phyloP scores from a whole-genome alignment of 352 stramenopile genomes.

The Globisporangium nagaii region DNA sequence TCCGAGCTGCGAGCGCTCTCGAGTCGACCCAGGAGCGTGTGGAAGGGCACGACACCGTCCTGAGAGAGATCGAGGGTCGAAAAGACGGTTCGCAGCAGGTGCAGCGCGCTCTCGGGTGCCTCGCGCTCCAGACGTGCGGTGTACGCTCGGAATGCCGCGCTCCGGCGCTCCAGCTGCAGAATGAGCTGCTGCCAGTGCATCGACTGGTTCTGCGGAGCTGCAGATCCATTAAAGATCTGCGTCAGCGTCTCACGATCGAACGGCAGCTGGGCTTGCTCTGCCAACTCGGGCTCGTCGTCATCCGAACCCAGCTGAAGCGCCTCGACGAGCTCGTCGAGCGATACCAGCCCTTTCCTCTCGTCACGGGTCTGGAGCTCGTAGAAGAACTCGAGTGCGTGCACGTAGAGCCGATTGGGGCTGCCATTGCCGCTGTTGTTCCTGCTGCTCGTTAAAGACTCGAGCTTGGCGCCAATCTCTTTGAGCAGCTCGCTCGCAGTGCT shows the following conservation, averaged over 20 bases:
- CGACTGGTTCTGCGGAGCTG: constrained; percentile 14
- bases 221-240: constrained; percentile 13
- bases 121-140: constrained; percentile 20
- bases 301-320: neutral
- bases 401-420: neutral
- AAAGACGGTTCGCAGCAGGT: constrained; percentile 28
- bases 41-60: constrained; percentile 38
- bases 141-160: constrained; percentile 29
- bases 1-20: constrained; percentile 11
- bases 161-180: constrained; percentile 31
- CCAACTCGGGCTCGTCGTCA: neutral
- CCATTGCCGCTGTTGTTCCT: neutral
- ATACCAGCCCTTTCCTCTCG: constrained; percentile 2
- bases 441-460: neutral
- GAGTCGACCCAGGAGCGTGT: constrained; percentile 28
- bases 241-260: constrained; percentile 3
- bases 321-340: constrained; percentile 1
- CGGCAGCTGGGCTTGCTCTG: neutral
- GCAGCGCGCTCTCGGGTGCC: constrained; percentile 15
- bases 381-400: constrained; percentile 14
- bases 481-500: constrained; percentile 31
- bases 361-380: constrained; percentile 15
- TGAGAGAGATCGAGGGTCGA: constrained; percentile 29
- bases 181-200: constrained; percentile 67
- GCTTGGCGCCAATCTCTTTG: constrained; percentile 16